These are phyloP conservation scores for Bruguiera hainesii DNA, from an alignment of 441 rosid genomes.

Conservation along the genomic window DNA sequence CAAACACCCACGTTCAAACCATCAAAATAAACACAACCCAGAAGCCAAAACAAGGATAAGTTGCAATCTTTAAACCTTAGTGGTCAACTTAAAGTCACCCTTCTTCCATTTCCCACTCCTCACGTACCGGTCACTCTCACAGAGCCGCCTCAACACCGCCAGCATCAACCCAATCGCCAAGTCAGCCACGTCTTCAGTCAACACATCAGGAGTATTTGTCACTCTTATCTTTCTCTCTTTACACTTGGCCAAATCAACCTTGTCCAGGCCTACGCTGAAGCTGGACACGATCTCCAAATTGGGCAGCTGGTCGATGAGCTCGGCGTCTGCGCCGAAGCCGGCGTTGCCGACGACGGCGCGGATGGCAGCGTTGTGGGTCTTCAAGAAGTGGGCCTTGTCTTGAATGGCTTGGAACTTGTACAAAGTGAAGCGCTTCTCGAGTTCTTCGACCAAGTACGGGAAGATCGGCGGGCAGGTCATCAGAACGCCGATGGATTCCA, in stretches of 20 bases:
- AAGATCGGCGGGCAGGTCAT: slow-evolving; percentile 56
- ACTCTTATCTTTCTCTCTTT: slow-evolving; percentile 75
- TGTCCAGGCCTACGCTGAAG: slow-evolving; percentile 85
- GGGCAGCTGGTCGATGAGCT: slow-evolving; percentile 63
- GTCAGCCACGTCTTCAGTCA: slow-evolving; percentile 92
- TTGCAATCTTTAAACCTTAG: slow-evolving; percentile 48
- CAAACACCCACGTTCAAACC: neutral
- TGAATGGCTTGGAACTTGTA: slow-evolving; percentile 48
- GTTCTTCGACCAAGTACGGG: slow-evolving; percentile 63
- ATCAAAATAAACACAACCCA: neutral
- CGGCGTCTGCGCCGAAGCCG: slow-evolving; percentile 61
- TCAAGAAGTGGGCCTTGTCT: slow-evolving; percentile 51
- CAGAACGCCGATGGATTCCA: slow-evolving; percentile 71
- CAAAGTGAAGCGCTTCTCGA: slow-evolving; percentile 70
- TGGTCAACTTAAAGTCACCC: slow-evolving; percentile 59
- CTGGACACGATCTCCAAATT: slow-evolving; percentile 73
- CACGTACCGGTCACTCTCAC: slow-evolving; percentile 72
- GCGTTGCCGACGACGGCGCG: slow-evolving; percentile 74
- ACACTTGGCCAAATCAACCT: slow-evolving; percentile 80
- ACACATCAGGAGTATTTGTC: slow-evolving; percentile 85
- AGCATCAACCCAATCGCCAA: slow-evolving; percentile 76
- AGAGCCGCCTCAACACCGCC: slow-evolving; percentile 72
- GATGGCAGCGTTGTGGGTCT: slow-evolving; percentile 49
- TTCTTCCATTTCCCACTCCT: slow-evolving; percentile 73
- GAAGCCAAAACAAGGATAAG: neutral